phyloP scores from a whole-genome alignment of 2,329 filamentous ascomycete species.

The Aspergillus piperis region DNA sequence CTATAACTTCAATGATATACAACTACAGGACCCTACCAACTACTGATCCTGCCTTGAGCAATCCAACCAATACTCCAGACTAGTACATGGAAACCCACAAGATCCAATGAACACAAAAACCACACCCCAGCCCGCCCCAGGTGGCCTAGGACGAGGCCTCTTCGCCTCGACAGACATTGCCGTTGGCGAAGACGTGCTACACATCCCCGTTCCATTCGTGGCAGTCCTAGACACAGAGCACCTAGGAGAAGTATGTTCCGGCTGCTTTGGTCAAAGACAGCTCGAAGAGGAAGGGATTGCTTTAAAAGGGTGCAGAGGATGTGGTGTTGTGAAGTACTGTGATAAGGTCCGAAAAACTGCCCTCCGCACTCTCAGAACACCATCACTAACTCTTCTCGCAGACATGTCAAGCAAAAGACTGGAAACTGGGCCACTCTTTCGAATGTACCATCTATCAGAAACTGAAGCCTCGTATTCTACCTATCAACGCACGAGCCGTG shows the following conservation, averaged over 20 bases:
- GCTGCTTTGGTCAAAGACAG: conserved; percentile 53
- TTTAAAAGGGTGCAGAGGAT: conserved; percentile 60
- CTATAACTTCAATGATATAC: background rate
- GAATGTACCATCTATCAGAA: conserved; percentile 58
- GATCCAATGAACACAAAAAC: conserved; percentile 23
- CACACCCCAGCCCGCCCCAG: conserved; percentile 24
- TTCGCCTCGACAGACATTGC: conserved; percentile 54
- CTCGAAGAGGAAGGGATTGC: conserved; percentile 19
- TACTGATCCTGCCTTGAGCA: background rate
- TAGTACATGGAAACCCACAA: too few species aligned
- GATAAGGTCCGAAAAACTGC: conserved; percentile 49
- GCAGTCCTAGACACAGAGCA: conserved; percentile 55
- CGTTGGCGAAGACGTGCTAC: conserved; percentile 52
- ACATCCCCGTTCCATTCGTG: conserved; percentile 54
- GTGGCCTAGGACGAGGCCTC: conserved; percentile 53
- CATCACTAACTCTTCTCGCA: conserved; percentile 29
- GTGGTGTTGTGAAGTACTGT: conserved; percentile 61
- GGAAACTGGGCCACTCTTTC: conserved; percentile 60
- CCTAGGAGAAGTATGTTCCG: conserved; percentile 58
- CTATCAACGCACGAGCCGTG: conserved; percentile 57
- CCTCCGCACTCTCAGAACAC: background rate
- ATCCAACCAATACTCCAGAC: too few species aligned
- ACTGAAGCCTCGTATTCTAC: conserved; percentile 51
- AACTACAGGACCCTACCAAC: background rate
- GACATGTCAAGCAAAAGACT: conserved; percentile 61